Conservation (phyloP, 768 basidiomycete species). For the Hygrophorus russula region DNA sequence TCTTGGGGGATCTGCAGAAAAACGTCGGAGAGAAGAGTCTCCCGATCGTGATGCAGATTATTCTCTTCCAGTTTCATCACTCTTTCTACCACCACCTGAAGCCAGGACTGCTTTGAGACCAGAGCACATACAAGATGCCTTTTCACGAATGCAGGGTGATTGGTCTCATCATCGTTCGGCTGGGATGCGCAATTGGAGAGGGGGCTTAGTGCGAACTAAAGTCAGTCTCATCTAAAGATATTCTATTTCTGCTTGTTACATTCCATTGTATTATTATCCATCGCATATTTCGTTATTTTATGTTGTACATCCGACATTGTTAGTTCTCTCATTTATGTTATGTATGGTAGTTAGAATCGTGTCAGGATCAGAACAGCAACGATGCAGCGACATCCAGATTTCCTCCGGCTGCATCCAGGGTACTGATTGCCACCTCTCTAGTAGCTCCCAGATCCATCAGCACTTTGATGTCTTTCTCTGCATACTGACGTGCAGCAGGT, state of each 20-base stretch:
- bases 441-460: constrained; percentile 72
- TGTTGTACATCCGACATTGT: constrained; percentile 1
- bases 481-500: constrained; percentile 21
- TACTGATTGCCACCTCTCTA: constrained; percentile 65
- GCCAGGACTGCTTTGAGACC: constrained; percentile 68
- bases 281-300: constrained; percentile 9
- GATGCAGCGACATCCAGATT: constrained; percentile 86
- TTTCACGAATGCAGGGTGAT: constrained; percentile 80
- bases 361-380: constrained; percentile 50
- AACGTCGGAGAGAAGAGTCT: constrained; percentile 44
- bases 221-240: constrained; percentile 60
- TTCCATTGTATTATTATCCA: constrained; percentile 7
- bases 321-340: not conserved
- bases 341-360: not conserved
- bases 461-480: constrained; percentile 53
- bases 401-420: constrained; percentile 71
- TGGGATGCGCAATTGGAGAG: constrained; percentile 85
- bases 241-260: not conserved
- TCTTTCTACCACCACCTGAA: constrained; percentile 78
- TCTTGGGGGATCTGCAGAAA: constrained; percentile 37
- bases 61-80: constrained; percentile 52
- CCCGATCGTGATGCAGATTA: constrained; percentile 54
- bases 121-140: constrained; percentile 87
- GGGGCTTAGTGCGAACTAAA: constrained; percentile 69
- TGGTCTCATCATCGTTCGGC: constrained; percentile 74